phyloP scores from a whole-genome alignment of 768 basidiomycete species.

The Udeniomyces megalosporus region DNA sequence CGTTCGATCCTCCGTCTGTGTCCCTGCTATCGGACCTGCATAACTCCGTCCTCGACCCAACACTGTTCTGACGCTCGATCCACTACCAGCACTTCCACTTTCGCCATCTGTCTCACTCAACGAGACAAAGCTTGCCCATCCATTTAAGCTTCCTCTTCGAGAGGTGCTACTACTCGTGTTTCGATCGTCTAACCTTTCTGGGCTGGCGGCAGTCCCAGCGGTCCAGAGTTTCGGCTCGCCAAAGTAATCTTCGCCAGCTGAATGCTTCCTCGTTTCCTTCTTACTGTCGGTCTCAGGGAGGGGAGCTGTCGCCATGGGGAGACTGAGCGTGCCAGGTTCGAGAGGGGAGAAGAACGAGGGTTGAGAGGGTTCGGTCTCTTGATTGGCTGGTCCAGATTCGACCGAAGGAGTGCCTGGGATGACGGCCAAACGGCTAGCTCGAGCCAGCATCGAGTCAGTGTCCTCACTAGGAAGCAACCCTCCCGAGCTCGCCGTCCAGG shows the following conservation, averaged over 20 bases:
- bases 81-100: too few relatives aligned
- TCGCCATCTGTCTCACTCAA: too few relatives aligned
- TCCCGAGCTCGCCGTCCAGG: conserved; percentile 1
- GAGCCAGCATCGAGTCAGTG: not conserved
- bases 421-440: not conserved
- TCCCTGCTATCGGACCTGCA: too few relatives aligned
- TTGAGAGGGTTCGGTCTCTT: too few relatives aligned
- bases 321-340: not conserved
- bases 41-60: not conserved
- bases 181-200: too few relatives aligned
- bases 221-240: not conserved
- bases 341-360: too few relatives aligned
- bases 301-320: conserved; percentile 12
- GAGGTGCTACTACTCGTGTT: too few relatives aligned
- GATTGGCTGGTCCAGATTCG: conserved; percentile 1
- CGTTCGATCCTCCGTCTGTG: too few relatives aligned
- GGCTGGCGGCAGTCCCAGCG: too few relatives aligned
- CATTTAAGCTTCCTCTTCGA: too few relatives aligned
- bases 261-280: not conserved
- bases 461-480: not conserved
- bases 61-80: not conserved
- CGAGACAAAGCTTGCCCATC: too few relatives aligned
- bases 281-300: not conserved
- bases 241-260: conserved; percentile 12
- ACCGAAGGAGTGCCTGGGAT: conserved; percentile 7